Evolutionary conservation across 495 filamentous ascomycete genomes (phyloP).

Genomic region (Hypoxylon fragiforme): DNA sequence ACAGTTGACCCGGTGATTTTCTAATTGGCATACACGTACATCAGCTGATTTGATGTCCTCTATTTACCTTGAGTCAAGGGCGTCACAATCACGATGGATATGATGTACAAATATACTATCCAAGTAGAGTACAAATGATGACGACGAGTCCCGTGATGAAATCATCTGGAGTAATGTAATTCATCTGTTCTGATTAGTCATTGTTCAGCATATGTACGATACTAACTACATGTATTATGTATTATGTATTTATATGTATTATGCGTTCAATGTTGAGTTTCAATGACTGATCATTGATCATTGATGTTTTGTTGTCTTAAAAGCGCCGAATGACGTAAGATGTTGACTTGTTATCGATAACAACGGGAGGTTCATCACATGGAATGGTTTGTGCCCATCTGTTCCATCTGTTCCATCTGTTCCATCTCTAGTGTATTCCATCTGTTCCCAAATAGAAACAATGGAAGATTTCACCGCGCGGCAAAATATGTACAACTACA

Average conservation of each 20-base stretch:
- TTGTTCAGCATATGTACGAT: background rate
- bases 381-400: no score
- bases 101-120: background rate
- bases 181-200: background rate
- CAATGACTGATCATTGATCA: background rate
- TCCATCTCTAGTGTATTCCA: no score
- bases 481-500: no score
- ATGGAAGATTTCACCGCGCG: no score
- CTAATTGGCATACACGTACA: no score
- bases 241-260: background rate
- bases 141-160: constrained; percentile 28
- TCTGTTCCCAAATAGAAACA: no score
- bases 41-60: constrained; percentile 28
- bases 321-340: constrained; percentile 24
- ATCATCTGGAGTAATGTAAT: constrained; percentile 20
- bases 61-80: background rate
- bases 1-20: no score
- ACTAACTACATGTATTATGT: background rate
- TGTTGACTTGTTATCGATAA: no score
- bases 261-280: no score
- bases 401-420: no score
- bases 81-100: constrained; percentile 10
- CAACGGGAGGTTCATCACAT: no score
- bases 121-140: constrained; percentile 25
- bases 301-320: constrained; percentile 5